A percentile compares a stretch with the other conserved stretches of the same genome.
These are phyloP conservation scores for Linderina pennispora DNA, from an alignment of 192 early-diverging fungal species.

Conservation along the genomic window DNA sequence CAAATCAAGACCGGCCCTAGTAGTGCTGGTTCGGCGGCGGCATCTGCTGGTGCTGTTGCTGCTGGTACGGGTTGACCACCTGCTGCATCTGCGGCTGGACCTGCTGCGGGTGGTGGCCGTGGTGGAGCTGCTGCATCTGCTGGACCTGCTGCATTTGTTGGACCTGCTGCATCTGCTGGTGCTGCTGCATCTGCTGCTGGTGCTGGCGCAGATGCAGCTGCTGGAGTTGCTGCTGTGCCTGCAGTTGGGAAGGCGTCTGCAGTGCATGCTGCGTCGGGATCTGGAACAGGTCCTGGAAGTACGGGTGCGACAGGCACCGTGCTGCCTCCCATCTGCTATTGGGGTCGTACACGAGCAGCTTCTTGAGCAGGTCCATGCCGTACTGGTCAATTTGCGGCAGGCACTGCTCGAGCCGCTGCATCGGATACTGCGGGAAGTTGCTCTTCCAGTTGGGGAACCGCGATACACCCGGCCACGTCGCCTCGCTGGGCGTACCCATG, in stretches of 20 bases:
- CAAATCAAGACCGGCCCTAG: too few species aligned
- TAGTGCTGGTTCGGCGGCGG: constrained; percentile 2
- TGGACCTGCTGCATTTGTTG: constrained; percentile 21
- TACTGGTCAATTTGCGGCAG: constrained; percentile 70
- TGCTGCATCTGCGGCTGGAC: constrained; percentile 13
- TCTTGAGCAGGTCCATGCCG: constrained; percentile 67
- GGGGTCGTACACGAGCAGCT: constrained; percentile 72
- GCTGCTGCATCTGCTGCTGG: constrained; percentile 37
- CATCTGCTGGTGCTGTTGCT: constrained; percentile 7
- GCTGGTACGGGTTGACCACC: constrained; percentile 8
- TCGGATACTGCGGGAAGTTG: constrained; percentile 61
- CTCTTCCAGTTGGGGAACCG: constrained; percentile 63
- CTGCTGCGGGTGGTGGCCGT: constrained; percentile 4
- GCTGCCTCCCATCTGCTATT: constrained; percentile 30
- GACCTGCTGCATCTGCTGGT: constrained; percentile 21
- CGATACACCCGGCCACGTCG: constrained; percentile 69
- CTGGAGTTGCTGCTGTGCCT: constrained; percentile 24
- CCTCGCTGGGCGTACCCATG: constrained; percentile 72
- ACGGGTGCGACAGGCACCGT: constrained; percentile 31
- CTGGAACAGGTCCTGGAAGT: constrained; percentile 44
- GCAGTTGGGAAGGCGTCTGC: constrained; percentile 19
- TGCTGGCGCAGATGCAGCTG: constrained; percentile 20
- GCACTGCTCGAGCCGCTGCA: constrained; percentile 55
- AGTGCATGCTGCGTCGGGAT: constrained; percentile 19
- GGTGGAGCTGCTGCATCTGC: constrained; percentile 6